Evolutionary conservation across 106 monocot genomes (phyloP).

Genomic region (Acorus gramineus): DNA sequence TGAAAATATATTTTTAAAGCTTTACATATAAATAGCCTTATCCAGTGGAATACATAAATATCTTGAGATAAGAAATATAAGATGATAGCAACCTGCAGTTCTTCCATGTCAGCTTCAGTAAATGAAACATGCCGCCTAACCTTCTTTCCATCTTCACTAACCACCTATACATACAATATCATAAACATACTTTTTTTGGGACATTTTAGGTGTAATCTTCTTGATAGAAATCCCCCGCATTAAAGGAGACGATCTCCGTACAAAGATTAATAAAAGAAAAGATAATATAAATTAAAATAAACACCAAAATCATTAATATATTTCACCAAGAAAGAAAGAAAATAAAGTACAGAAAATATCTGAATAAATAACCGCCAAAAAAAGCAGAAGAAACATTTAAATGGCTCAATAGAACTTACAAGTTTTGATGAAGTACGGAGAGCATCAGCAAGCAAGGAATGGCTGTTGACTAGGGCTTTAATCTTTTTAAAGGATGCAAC

Average conservation of each 20-base stretch:
- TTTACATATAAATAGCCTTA: not conserved
- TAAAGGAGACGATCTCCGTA: not conserved
- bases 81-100: constrained; percentile 25
- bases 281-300: not conserved
- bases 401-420: constrained; percentile 34
- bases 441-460: constrained; percentile 68
- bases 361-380: no score
- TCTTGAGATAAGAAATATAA: no score
- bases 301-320: no score
- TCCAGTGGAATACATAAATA: no score
- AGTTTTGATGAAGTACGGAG: constrained; percentile 83
- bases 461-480: constrained; percentile 65
- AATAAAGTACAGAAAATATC: no score
- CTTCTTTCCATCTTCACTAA: constrained; percentile 97
- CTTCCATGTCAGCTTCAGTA: constrained; percentile 68
- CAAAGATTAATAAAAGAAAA: not conserved
- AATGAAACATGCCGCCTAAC: constrained; percentile 72
- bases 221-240: not conserved
- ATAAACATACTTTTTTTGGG: no score
- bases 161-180: constrained; percentile 32
- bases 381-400: no score
- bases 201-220: no score
- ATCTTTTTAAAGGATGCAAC: constrained; percentile 96
- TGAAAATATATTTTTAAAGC: not conserved
- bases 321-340: no score